Evolutionary conservation across 2,329 filamentous ascomycete genomes (phyloP).

Genomic region (Neocatenulostroma microsporum): DNA sequence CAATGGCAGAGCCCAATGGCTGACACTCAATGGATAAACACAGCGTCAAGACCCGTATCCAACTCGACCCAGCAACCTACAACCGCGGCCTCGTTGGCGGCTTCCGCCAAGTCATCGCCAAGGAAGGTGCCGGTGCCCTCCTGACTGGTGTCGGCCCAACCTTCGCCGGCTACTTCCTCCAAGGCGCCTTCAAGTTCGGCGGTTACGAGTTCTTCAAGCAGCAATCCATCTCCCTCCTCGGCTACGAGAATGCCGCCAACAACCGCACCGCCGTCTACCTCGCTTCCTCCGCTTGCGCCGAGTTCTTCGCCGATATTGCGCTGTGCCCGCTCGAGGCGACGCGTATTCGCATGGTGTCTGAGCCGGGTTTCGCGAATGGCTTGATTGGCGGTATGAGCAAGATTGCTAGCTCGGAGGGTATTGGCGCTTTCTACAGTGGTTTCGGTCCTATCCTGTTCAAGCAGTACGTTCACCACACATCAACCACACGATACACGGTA

Average conservation of each 20-base stretch:
- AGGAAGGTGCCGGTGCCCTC: conserved; percentile 78
- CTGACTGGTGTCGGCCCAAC: conserved; percentile 80
- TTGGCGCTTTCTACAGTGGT: conserved; percentile 82
- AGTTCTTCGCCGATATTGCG: conserved; percentile 67
- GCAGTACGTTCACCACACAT: conserved; percentile 47
- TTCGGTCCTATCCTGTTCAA: conserved; percentile 85
- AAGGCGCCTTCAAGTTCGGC: conserved; percentile 89
- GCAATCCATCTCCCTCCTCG: conserved; percentile 72
- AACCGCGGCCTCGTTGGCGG: conserved; percentile 80
- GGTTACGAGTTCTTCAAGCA: conserved; percentile 97
- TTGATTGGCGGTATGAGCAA: conserved; percentile 72
- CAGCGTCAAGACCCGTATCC: conserved; percentile 92
- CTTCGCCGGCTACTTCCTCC: conserved; percentile 85
- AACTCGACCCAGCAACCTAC: conserved; percentile 83
- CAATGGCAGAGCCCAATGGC: too few species aligned
- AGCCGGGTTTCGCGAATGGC: conserved; percentile 76
- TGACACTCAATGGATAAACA: conserved; percentile 1
- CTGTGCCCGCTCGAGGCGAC: conserved; percentile 89
- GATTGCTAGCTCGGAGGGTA: conserved; percentile 73
- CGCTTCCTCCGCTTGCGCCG: conserved; percentile 53
- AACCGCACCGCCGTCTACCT: conserved; percentile 77
- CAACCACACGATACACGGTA: too few species aligned
- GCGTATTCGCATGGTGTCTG: conserved; percentile 85
- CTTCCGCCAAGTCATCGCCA: conserved; percentile 76
- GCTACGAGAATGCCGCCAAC: conserved; percentile 66